Percentiles rank a stretch among this genome's conserved stretches.
These are phyloP conservation scores for Leishmania arabica DNA, from an alignment of 208 protist species.

Conservation along the genomic window DNA sequence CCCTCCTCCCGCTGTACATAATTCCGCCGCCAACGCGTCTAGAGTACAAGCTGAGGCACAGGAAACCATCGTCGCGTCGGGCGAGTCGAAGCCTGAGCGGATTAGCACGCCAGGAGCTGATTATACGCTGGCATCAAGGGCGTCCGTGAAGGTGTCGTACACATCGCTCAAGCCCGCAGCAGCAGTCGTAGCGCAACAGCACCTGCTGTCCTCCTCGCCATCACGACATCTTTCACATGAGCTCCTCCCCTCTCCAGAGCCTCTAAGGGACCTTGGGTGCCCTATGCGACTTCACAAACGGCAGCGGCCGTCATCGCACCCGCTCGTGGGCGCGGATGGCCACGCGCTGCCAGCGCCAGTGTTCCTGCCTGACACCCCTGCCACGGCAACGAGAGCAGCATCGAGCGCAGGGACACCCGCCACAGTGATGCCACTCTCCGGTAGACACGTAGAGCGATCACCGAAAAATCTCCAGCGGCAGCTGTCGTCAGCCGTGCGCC, in stretches of 20 bases:
- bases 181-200: not conserved
- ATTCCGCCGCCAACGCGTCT: not conserved
- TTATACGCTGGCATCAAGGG: not conserved
- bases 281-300: not conserved
- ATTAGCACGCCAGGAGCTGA: not conserved
- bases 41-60: not conserved
- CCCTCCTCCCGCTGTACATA: not conserved
- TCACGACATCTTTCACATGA: not conserved
- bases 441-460: not conserved
- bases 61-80: too few relatives aligned
- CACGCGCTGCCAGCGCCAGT: constrained; percentile 31
- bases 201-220: not conserved
- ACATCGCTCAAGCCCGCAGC: not conserved
- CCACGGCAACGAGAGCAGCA: too few relatives aligned
- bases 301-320: constrained; percentile 14
- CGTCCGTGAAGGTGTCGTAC: not conserved
- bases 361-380: constrained; percentile 20
- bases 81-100: not conserved
- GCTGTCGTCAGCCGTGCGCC: constrained; percentile 19
- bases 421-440: constrained; percentile 16
- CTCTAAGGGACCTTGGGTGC: not conserved
- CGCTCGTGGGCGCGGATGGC: constrained; percentile 37
- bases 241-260: not conserved
- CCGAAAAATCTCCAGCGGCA: not conserved
- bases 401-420: not conserved